These are phyloP conservation scores for Fusarium algeriense DNA, from an alignment of 2,329 filamentous ascomycete genomes.

Conservation along the genomic window DNA sequence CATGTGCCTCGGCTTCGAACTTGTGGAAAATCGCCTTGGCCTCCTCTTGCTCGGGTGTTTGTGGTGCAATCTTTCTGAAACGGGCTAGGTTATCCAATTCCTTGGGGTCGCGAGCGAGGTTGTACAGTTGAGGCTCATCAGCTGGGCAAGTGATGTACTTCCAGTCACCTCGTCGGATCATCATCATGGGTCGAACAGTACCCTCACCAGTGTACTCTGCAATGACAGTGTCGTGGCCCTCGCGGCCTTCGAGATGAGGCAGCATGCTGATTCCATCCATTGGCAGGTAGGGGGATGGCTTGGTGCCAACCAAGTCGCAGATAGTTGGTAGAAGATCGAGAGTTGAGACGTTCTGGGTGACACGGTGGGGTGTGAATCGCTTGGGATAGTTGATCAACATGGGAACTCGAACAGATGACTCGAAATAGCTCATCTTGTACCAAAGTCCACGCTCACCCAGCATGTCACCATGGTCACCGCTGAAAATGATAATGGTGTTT, in stretches of 20 bases:
- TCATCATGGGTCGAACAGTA: slow-evolving; percentile 88
- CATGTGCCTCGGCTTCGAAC: slow-evolving; percentile 79
- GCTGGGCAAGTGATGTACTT: slow-evolving; percentile 91
- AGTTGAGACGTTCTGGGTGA: slow-evolving; percentile 88
- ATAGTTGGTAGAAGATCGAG: slow-evolving; percentile 92
- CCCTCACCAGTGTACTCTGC: slow-evolving; percentile 97
- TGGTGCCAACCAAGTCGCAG: slow-evolving; percentile 81
- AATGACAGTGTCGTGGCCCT: slow-evolving; percentile 87
- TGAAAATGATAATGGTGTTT: slow-evolving; percentile 92
- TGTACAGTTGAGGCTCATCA: slow-evolving; percentile 87
- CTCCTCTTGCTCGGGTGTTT: slow-evolving; percentile 60
- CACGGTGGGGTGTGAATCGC: slow-evolving; percentile 79
- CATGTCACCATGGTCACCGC: slow-evolving; percentile 96
- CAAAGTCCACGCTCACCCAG: slow-evolving; percentile 90
- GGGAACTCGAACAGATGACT: slow-evolving; percentile 89
- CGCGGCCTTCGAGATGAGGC: slow-evolving; percentile 75
- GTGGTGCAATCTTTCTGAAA: slow-evolving; percentile 54
- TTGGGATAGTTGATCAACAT: slow-evolving; percentile 86
- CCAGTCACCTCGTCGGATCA: slow-evolving; percentile 91
- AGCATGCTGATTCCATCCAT: slow-evolving; percentile 87
- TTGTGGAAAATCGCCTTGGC: slow-evolving; percentile 66
- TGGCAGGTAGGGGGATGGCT: slow-evolving; percentile 77
- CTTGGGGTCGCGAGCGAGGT: slow-evolving; percentile 79
- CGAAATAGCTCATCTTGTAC: slow-evolving; percentile 99
- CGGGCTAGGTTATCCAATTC: slow-evolving; percentile 81